Evolutionary conservation across 2,329 filamentous ascomycete species (phyloP).

Genomic region (Aspergillus viridinutans): DNA sequence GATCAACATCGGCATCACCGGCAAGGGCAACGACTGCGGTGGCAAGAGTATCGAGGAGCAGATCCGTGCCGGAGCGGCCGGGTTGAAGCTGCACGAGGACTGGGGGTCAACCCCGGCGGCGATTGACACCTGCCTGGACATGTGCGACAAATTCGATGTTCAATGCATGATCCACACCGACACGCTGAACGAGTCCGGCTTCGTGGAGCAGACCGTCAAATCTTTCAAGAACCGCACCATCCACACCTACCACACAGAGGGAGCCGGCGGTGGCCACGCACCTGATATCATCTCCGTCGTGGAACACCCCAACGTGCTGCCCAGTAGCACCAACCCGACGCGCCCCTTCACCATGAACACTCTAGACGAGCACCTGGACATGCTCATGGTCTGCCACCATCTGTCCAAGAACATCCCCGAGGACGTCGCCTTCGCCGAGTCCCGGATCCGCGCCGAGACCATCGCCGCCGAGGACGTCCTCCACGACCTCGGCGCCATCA

Average conservation of each 20-base stretch:
- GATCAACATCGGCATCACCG: conserved; percentile 84
- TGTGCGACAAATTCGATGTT: conserved; percentile 88
- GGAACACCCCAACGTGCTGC: conserved; percentile 81
- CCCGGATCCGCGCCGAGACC: conserved; percentile 88
- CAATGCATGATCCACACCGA: conserved; percentile 95
- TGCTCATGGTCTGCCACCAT: conserved; percentile 98
- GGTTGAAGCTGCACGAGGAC: conserved; percentile 92
- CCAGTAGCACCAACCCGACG: conserved; percentile 88
- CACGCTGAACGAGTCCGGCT: conserved; percentile 95
- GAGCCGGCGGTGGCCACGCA: conserved; percentile 88
- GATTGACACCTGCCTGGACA: conserved; percentile 78
- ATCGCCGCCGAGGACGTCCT: conserved; percentile 96
- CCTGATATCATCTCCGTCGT: conserved; percentile 95
- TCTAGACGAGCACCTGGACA: conserved; percentile 92
- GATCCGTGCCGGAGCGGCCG: conserved; percentile 76
- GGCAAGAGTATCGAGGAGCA: conserved; percentile 71
- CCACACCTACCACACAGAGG: conserved; percentile 96
- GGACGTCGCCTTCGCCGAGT: conserved; percentile 92
- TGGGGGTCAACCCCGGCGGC: conserved; percentile 90
- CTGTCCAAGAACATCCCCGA: conserved; percentile 88
- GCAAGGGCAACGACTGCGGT: conserved; percentile 84
- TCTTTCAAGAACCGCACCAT: conserved; percentile 83
- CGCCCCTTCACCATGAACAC: conserved; percentile 88
- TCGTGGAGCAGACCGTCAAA: conserved; percentile 85
- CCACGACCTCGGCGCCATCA: conserved; percentile 90